These are phyloP conservation scores for Aspergillus ruber DNA, from an alignment of 2,329 filamentous ascomycete species.

Conservation along the genomic window DNA sequence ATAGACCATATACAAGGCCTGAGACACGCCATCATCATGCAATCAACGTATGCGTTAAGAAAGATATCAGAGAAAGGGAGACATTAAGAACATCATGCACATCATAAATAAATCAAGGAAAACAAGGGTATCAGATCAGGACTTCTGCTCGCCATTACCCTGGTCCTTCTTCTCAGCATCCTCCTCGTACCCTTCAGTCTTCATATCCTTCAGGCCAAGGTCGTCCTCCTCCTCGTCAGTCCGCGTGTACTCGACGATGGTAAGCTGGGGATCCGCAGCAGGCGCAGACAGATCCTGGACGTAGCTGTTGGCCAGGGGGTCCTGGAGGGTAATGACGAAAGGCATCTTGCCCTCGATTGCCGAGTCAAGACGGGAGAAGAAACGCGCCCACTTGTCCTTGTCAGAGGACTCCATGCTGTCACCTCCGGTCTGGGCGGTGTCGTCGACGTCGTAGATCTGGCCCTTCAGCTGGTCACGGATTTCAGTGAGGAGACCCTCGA, in stretches of 20 bases:
- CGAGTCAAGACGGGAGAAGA: conserved; percentile 69
- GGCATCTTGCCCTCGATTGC: conserved; percentile 74
- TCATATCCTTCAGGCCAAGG: conserved; percentile 85
- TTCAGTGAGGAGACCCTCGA: conserved; percentile 88
- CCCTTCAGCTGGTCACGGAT: conserved; percentile 81
- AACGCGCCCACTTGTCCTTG: conserved; percentile 67
- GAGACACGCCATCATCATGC: conserved; percentile 5
- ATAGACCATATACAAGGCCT: not conserved
- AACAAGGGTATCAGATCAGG: conserved; percentile 17
- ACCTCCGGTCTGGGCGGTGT: conserved; percentile 53
- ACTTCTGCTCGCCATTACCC: conserved; percentile 19
- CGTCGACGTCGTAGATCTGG: conserved; percentile 75
- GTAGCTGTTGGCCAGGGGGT: conserved; percentile 88
- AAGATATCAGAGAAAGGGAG: conserved; percentile 10
- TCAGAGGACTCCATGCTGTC: conserved; percentile 67
- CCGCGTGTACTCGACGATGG: conserved; percentile 72
- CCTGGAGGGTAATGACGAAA: conserved; percentile 77
- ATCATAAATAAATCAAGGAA: conserved; percentile 13
- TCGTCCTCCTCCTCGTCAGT: conserved; percentile 93
- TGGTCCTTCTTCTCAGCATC: conserved; percentile 30
- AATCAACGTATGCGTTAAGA: not conserved
- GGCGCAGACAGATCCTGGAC: conserved; percentile 78
- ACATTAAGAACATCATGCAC: conserved; percentile 11
- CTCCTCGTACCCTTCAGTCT: conserved; percentile 76
- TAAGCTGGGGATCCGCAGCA: conserved; percentile 78